Percentiles rank a stretch among this genome's conserved stretches.
These are phyloP conservation scores for Metroxylon sagu DNA, from an alignment of 176 grass and related monocot species.

Conservation along the genomic window DNA sequence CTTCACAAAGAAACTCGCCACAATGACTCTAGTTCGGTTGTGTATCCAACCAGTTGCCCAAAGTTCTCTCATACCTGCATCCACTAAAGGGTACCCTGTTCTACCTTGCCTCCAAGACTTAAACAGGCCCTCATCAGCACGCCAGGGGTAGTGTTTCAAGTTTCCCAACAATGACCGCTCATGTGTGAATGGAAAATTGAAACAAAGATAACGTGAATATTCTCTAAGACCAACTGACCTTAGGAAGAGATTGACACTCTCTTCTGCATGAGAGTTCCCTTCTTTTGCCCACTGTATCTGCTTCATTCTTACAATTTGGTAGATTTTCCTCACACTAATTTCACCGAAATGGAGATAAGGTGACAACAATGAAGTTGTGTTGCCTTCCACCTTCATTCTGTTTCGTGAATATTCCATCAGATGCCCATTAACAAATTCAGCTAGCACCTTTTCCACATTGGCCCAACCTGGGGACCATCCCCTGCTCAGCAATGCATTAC, in stretches of 20 bases:
- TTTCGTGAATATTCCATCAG: slow-evolving; percentile 63
- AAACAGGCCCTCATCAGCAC: slow-evolving; percentile 51
- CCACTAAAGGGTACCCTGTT: slow-evolving; percentile 88
- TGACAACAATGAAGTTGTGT: slow-evolving; percentile 69
- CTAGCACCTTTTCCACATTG: slow-evolving; percentile 63
- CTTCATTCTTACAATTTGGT: slow-evolving; percentile 48
- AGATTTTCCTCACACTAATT: slow-evolving; percentile 75
- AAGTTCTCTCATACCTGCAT: slow-evolving; percentile 97
- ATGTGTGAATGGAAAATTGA: slow-evolving; percentile 90
- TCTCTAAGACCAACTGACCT: slow-evolving; percentile 75
- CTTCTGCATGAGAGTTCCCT: slow-evolving; percentile 38
- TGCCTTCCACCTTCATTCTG: slow-evolving; percentile 62
- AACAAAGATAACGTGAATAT: slow-evolving; percentile 91
- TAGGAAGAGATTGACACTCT: slow-evolving; percentile 65
- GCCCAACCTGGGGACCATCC: slow-evolving; percentile 79
- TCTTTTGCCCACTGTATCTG: slow-evolving; percentile 70
- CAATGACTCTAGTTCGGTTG: slow-evolving; percentile 75
- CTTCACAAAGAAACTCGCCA: slow-evolving; percentile 80
- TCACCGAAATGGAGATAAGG: slow-evolving; percentile 95
- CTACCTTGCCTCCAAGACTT: slow-evolving; percentile 87
- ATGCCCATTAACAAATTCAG: slow-evolving; percentile 64
- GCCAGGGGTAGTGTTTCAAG: slow-evolving; percentile 84
- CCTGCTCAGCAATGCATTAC: slow-evolving; percentile 81
- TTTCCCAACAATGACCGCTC: slow-evolving; percentile 79
- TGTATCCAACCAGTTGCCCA: slow-evolving; percentile 97